Evolutionary conservation across 352 stramenopile species (phyloP).

Genomic region (Sclerospora graminicola): DNA sequence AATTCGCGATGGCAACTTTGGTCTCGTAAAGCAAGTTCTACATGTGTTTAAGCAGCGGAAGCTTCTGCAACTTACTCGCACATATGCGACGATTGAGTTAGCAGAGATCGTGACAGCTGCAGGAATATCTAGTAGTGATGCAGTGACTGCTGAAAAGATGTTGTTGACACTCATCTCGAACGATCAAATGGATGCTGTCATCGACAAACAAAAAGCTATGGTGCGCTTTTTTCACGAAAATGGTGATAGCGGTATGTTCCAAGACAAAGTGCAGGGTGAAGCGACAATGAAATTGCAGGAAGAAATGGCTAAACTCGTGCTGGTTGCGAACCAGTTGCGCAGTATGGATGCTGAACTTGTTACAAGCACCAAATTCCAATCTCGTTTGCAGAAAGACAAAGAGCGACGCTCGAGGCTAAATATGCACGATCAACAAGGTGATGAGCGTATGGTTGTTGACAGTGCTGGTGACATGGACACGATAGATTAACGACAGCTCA

Average conservation of each 20-base stretch:
- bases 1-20: conserved; percentile 51
- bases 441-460: conserved; percentile 29
- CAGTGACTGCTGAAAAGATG: conserved; percentile 42
- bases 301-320: conserved; percentile 70
- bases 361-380: conserved; percentile 72
- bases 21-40: conserved; percentile 72
- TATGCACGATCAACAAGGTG: conserved; percentile 35
- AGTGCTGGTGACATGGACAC: conserved; percentile 41
- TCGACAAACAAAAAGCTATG: conserved; percentile 71
- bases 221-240: conserved; percentile 69
- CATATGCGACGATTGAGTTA: conserved; percentile 69
- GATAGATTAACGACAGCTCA: conserved; percentile 47
- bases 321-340: conserved; percentile 57
- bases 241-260: conserved; percentile 18
- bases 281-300: conserved; percentile 42
- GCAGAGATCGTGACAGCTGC: conserved; percentile 43
- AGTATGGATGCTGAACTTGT: conserved; percentile 74
- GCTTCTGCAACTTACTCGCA: conserved; percentile 64
- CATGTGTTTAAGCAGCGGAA: conserved; percentile 57
- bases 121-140: conserved; percentile 26
- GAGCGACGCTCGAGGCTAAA: conserved; percentile 44
- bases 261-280: conserved; percentile 28
- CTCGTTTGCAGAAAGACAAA: conserved; percentile 63
- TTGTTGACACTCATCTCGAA: conserved; percentile 44
- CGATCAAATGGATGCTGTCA: conserved; percentile 47